Conservation (phyloP, 305 asterid species). For the Fraxinus dipetala region DNA sequence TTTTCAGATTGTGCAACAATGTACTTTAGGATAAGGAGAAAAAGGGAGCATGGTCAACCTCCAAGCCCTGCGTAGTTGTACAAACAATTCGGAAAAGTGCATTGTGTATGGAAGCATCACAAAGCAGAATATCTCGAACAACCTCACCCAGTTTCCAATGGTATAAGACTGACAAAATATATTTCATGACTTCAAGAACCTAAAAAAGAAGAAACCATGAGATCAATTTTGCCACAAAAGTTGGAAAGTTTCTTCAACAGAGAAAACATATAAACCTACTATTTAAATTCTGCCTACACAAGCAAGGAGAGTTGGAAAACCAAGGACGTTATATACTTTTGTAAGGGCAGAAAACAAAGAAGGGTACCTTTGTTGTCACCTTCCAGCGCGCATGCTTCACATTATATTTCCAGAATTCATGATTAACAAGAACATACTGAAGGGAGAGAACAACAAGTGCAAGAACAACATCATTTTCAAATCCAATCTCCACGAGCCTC, state of each 20-base stretch:
- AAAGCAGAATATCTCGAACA: constrained; percentile 60
- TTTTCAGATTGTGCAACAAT: constrained; percentile 14
- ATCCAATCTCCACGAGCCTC: constrained; percentile 78
- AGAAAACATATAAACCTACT: background rate
- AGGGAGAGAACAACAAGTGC: constrained; percentile 81
- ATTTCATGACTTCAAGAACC: constrained; percentile 85
- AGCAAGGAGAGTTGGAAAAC: background rate
- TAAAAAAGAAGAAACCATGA: constrained; percentile 25
- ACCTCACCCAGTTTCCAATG: constrained; percentile 55
- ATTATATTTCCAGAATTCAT: constrained; percentile 84
- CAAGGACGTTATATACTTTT: background rate
- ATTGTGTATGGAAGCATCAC: constrained; percentile 83
- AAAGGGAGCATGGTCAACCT: constrained; percentile 50
- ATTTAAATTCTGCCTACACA: background rate
- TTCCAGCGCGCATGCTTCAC: constrained; percentile 87
- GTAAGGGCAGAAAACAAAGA: constrained; percentile 25
- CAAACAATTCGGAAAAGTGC: constrained; percentile 81
- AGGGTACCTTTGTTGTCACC: constrained; percentile 79
- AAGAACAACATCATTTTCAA: constrained; percentile 67
- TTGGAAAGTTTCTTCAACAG: background rate
- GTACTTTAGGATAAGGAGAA: constrained; percentile 4
- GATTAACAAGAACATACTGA: constrained; percentile 89
- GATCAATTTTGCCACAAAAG: background rate
- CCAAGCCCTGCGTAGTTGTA: constrained; percentile 63
- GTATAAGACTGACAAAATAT: constrained; percentile 52